Conservation (phyloP, 2,329 filamentous ascomycete species). For the Escovopsis sp. region DNA sequence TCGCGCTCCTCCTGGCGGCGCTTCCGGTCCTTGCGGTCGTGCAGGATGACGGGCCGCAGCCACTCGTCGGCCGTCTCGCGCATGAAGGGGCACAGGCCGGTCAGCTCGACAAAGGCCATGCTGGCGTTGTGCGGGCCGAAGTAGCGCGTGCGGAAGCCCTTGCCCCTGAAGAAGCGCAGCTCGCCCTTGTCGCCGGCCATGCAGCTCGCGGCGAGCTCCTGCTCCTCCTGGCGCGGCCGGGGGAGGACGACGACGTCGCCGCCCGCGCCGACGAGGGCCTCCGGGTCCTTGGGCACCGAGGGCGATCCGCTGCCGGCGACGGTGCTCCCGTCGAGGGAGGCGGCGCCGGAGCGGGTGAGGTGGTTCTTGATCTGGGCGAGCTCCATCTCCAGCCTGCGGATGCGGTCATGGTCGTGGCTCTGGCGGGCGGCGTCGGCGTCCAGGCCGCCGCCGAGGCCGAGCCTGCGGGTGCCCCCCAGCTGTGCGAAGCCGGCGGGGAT, state of each 20-base stretch:
- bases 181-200: conserved; percentile 33
- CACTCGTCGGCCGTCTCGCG: conserved; percentile 47
- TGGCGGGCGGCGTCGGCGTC: conserved; percentile 25
- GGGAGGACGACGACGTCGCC: too few species aligned
- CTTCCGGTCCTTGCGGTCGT: conserved; percentile 40
- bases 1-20: conserved; percentile 39
- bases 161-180: conserved; percentile 42
- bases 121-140: conserved; percentile 46
- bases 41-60: conserved; percentile 42
- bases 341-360: conserved; percentile 28
- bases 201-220: conserved; percentile 26
- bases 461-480: conserved; percentile 23
- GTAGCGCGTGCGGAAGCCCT: conserved; percentile 45
- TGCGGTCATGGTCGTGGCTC: conserved; percentile 44
- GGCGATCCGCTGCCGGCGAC: conserved; percentile 30
- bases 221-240: conserved; percentile 20
- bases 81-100: conserved; percentile 46
- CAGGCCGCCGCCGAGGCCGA: conserved; percentile 20
- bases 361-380: conserved; percentile 41
- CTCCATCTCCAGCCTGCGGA: conserved; percentile 44
- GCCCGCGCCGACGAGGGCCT: conserved; percentile 15
- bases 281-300: conserved; percentile 29
- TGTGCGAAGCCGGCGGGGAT: conserved; percentile 28
- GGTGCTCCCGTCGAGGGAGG: conserved; percentile 37
- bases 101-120: conserved; percentile 44